Evolutionary conservation across 768 basidiomycete genomes (phyloP), one percentile per base, ranked within the genome.

Genomic region (Plicaturopsis crispa): DNA sequence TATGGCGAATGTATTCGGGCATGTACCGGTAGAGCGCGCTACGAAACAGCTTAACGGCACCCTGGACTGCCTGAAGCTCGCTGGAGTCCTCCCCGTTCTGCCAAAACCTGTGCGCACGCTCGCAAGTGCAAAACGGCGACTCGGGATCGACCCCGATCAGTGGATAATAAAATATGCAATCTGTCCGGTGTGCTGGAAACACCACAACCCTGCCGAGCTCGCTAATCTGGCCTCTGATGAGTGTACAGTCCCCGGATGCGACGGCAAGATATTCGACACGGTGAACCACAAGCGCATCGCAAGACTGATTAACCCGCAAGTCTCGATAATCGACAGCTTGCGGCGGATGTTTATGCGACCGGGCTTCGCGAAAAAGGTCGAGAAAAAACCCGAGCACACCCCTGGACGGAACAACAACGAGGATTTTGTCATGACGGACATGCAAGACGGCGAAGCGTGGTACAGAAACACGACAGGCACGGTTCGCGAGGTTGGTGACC

Each of bases 341-440:
- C 40, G 45, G 4, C 45, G 47, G 6, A 50, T 52, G 40, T 39
- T 52, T 21, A 19, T 35, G 16, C 38, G 41, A 6, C 35, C 33
- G 23, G 49, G 51, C 3, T 50, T 50, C 35, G 23, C 37, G 11
- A 26, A 38, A 18, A 23, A 24, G 10, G 31, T 50, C 12, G 31
- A 38, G 4, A 41, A 48, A 16, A 54, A 37, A 14, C 40, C 42
- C 8, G 21, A 22, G 10, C 24, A 35, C 16, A 36, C 30, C 20
- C 20, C 18, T 11, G 31, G 36, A 12, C 41, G 38, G 12, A 49
- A 50, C 18, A 42, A 50, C 12, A 40, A 52, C 33, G 49, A 48
- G 5, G 33, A 55, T 18, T 53, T 50, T 40, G 31, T 52, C 2
- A 55, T 55, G 52, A 36, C 24, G 12, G 52, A 55, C 39, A 52